Percentiles rank a stretch among this genome's conserved stretches.
Evolutionary conservation across 345 rosid species (phyloP).

Genomic region (Noccaea caerulescens): DNA sequence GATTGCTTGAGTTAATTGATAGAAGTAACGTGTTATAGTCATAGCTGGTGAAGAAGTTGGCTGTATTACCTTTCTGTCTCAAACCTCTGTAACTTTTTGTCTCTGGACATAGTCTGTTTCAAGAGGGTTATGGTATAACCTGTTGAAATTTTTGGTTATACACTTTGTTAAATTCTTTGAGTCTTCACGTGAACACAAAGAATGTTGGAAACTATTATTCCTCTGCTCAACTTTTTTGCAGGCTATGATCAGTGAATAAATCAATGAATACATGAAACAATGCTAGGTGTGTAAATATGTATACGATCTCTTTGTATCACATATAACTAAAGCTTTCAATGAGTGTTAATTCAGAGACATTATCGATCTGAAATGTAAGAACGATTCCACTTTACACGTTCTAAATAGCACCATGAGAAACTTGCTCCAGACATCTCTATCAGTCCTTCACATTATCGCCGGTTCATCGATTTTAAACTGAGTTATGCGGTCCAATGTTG

Average conservation of each 20-base stretch:
- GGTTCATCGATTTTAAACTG: too few species aligned
- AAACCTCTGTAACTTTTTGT: background rate
- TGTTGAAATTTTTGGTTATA: too few species aligned
- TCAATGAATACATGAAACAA: too few species aligned
- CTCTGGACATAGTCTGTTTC: background rate
- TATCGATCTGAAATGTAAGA: too few species aligned
- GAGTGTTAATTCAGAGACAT: too few species aligned
- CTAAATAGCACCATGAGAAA: too few species aligned
- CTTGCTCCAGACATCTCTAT: too few species aligned
- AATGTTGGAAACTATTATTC: slow-evolving; percentile 1
- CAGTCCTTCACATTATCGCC: too few species aligned
- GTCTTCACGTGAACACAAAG: slow-evolving; percentile 12
- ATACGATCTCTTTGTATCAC: too few species aligned
- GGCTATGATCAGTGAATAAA: background rate
- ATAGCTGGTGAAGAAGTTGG: background rate
- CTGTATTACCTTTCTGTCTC: slow-evolving; percentile 5
- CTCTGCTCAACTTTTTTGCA: slow-evolving; percentile 11
- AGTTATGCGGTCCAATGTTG: too few species aligned
- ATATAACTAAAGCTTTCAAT: too few species aligned
- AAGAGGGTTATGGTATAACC: background rate
- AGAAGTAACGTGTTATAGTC: slow-evolving; percentile 5
- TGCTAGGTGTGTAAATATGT: slow-evolving; percentile 6
- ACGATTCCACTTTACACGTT: too few species aligned
- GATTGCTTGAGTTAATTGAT: slow-evolving; percentile 2
- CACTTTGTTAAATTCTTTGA: background rate